Conservation (phyloP, 768 basidiomycete species). For the Inosperma sp. region DNA sequence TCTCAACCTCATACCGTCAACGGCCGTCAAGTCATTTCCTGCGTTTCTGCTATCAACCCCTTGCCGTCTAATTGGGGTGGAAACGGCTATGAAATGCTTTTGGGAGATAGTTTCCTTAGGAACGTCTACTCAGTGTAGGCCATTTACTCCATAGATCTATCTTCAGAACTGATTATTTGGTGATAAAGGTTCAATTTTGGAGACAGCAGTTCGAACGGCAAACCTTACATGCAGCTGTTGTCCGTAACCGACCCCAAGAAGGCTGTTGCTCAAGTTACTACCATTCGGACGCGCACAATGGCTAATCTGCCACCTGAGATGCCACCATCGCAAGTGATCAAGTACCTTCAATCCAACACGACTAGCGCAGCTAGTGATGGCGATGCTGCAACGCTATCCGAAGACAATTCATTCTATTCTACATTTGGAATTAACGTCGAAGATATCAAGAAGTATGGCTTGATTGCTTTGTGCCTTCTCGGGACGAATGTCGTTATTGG, state of each 20-base stretch:
- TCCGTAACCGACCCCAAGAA: constrained; percentile 32
- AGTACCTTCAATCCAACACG: constrained; percentile 6
- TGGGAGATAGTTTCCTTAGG: constrained; percentile 42
- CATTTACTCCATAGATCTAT: background rate
- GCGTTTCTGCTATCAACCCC: constrained; percentile 31
- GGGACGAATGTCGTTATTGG: constrained; percentile 26
- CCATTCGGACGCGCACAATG: constrained; percentile 25
- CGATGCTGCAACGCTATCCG: no score
- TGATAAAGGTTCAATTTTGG: constrained; percentile 39
- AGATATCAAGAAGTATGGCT: constrained; percentile 22
- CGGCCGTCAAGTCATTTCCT: constrained; percentile 36
- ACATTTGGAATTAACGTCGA: constrained; percentile 10
- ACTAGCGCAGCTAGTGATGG: background rate
- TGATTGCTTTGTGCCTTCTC: constrained; percentile 25
- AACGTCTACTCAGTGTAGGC: constrained; percentile 43
- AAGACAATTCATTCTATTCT: no score
- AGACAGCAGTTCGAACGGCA: constrained; percentile 22
- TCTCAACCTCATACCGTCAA: constrained; percentile 19
- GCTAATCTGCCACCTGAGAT: constrained; percentile 24
- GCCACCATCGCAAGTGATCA: constrained; percentile 21
- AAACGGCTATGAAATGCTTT: constrained; percentile 39
- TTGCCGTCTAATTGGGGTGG: constrained; percentile 30
- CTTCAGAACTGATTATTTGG: background rate
- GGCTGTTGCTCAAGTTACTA: constrained; percentile 29
- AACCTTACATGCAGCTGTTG: constrained; percentile 39